Evolutionary conservation across 2,329 filamentous ascomycete species (phyloP).

Genomic region (Phaeophleospora eucalypticola): DNA sequence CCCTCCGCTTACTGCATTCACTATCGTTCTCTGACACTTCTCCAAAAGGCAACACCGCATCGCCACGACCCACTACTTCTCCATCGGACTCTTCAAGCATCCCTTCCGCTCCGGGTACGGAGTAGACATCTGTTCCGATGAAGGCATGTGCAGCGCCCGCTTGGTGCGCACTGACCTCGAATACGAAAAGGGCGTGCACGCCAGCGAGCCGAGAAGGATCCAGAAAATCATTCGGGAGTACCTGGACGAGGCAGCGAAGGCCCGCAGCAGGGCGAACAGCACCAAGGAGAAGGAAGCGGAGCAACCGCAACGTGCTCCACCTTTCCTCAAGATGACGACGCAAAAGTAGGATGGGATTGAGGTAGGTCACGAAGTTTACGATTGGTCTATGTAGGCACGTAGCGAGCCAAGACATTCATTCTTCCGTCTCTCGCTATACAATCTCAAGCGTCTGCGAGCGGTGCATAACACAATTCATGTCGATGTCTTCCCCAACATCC

Average conservation of each 20-base stretch:
- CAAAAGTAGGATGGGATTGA: too few relatives aligned
- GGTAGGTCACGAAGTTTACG: too few relatives aligned
- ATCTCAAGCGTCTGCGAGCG: too few relatives aligned
- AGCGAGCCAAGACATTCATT: too few relatives aligned
- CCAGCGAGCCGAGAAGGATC: slow-evolving; percentile 4
- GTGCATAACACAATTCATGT: too few relatives aligned
- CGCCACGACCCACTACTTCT: slow-evolving; percentile 24
- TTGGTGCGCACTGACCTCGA: not conserved
- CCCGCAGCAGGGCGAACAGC: not conserved
- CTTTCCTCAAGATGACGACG: too few relatives aligned
- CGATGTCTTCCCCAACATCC: too few relatives aligned
- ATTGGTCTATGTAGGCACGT: too few relatives aligned
- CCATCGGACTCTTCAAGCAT: slow-evolving; percentile 17
- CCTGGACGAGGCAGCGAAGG: slow-evolving; percentile 4
- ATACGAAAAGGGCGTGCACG: slow-evolving; percentile 6
- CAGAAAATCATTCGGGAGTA: slow-evolving; percentile 2
- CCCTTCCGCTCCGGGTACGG: slow-evolving; percentile 12
- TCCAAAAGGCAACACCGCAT: slow-evolving; percentile 3
- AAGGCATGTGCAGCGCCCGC: slow-evolving; percentile 18
- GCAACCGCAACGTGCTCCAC: too few relatives aligned
- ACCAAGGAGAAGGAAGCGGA: not conserved
- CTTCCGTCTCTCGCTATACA: too few relatives aligned
- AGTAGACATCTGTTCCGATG: slow-evolving; percentile 13
- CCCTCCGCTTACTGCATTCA: too few relatives aligned
- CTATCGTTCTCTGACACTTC: not conserved